These are phyloP conservation scores for Exophiala dermatitidis DNA, from an alignment of 2,329 filamentous ascomycete species.

Conservation along the genomic window DNA sequence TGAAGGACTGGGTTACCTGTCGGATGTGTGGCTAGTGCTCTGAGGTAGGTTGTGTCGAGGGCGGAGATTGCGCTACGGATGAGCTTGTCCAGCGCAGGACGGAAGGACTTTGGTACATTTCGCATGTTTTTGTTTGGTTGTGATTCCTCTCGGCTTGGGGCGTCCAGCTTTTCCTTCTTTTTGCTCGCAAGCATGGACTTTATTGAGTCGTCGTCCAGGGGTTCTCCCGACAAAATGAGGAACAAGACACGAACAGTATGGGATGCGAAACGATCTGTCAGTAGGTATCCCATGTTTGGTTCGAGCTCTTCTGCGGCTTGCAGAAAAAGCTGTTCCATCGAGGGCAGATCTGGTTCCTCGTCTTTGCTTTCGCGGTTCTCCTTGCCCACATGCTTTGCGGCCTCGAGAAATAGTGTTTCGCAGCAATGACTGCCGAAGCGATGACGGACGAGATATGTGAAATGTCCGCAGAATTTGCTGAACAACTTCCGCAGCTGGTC, in stretches of 20 bases:
- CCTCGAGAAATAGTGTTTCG: conserved; percentile 81
- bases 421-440: conserved; percentile 97
- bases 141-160: conserved; percentile 48
- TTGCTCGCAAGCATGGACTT: conserved; percentile 80
- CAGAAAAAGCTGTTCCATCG: conserved; percentile 81
- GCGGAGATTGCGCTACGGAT: conserved; percentile 67
- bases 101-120: conserved; percentile 70
- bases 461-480: conserved; percentile 75
- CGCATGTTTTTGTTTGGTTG: conserved; percentile 42
- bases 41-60: conserved; percentile 71
- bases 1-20: conserved; percentile 92
- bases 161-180: conserved; percentile 76
- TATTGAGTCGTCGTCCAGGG: conserved; percentile 61
- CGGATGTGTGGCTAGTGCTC: conserved; percentile 77
- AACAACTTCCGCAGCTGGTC: conserved; percentile 82
- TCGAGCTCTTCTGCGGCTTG: conserved; percentile 81
- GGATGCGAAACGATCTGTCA: conserved; percentile 84
- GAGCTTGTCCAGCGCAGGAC: conserved; percentile 69
- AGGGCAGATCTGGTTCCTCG: conserved; percentile 44
- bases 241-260: conserved; percentile 82
- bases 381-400: conserved; percentile 66
- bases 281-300: conserved; percentile 69
- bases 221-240: conserved; percentile 74
- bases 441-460: conserved; percentile 84
- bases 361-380: conserved; percentile 41